Evolutionary conservation across 2,329 filamentous ascomycete species (phyloP).

Genomic region (Ophiocordyceps sinensis): DNA sequence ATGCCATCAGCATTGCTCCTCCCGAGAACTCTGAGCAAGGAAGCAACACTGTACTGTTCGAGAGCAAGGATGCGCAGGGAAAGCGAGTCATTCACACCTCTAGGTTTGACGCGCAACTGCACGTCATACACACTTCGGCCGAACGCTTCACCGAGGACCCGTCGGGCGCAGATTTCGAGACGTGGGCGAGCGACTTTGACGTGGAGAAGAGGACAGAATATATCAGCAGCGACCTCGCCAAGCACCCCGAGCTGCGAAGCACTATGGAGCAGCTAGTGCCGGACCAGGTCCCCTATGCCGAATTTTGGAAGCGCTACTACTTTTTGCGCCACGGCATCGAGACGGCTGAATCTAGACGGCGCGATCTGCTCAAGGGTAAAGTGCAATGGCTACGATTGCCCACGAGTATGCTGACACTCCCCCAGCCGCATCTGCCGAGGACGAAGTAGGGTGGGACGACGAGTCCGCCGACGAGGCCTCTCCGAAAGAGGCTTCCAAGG

Average conservation of each 20-base stretch:
- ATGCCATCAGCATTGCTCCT: slow-evolving; percentile 78
- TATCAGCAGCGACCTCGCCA: slow-evolving; percentile 69
- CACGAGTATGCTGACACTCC: slow-evolving; percentile 1
- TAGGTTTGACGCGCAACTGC: slow-evolving; percentile 86
- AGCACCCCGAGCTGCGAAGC: slow-evolving; percentile 67
- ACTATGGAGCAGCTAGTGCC: slow-evolving; percentile 98
- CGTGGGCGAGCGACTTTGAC: slow-evolving; percentile 62
- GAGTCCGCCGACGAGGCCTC: slow-evolving; percentile 43
- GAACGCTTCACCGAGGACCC: slow-evolving; percentile 79
- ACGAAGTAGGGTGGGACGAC: slow-evolving; percentile 60
- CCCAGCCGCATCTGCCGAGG: slow-evolving; percentile 51
- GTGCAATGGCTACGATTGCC: not conserved
- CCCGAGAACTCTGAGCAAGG: slow-evolving; percentile 40
- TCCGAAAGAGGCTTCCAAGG: slow-evolving; percentile 9
- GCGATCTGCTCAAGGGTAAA: slow-evolving; percentile 79
- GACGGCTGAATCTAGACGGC: slow-evolving; percentile 75
- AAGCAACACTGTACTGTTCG: slow-evolving; percentile 61
- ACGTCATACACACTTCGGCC: slow-evolving; percentile 78
- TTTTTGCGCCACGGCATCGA: slow-evolving; percentile 88
- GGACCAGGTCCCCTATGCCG: slow-evolving; percentile 71
- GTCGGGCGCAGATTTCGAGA: slow-evolving; percentile 55
- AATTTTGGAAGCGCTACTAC: slow-evolving; percentile 94
- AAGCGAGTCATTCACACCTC: slow-evolving; percentile 93
- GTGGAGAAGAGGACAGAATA: slow-evolving; percentile 72
- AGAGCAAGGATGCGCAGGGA: slow-evolving; percentile 79